phyloP scores from a whole-genome alignment of 2,329 filamentous ascomycete genomes.

The Talaromyces sp. region DNA sequence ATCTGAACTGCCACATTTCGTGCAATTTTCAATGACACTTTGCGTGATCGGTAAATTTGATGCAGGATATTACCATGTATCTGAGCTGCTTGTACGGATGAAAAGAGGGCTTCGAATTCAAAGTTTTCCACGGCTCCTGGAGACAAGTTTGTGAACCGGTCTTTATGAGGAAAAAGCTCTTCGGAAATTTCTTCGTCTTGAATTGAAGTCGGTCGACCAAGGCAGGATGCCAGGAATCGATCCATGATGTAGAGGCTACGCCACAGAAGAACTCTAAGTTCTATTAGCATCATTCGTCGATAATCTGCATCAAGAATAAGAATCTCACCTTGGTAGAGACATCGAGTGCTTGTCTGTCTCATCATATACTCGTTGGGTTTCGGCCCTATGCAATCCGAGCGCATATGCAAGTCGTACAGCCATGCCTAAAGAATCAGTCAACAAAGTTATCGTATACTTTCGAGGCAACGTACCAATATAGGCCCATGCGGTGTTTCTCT shows the following conservation, averaged over 20 bases:
- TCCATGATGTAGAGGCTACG: slow-evolving; percentile 64
- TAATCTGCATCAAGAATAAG: neutral
- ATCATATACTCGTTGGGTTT: slow-evolving; percentile 47
- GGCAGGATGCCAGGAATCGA: slow-evolving; percentile 59
- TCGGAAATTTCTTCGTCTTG: slow-evolving; percentile 61
- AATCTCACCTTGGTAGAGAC: slow-evolving; percentile 30
- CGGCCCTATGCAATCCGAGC: slow-evolving; percentile 59
- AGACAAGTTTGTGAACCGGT: slow-evolving; percentile 9
- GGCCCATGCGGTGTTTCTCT: slow-evolving; percentile 61
- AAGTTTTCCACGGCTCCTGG: slow-evolving; percentile 25
- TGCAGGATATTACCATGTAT: slow-evolving; percentile 59
- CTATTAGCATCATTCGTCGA: neutral
- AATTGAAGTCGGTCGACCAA: slow-evolving; percentile 62
- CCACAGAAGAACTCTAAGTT: slow-evolving; percentile 53
- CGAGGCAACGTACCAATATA: slow-evolving; percentile 50
- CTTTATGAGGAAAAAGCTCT: slow-evolving; percentile 36
- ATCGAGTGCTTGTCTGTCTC: slow-evolving; percentile 18
- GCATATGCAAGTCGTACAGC: slow-evolving; percentile 62
- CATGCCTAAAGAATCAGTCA: slow-evolving; percentile 48
- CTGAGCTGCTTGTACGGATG: slow-evolving; percentile 56
- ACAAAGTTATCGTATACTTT: neutral
- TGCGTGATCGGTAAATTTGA: slow-evolving; percentile 59
- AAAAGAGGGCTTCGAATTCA: slow-evolving; percentile 48
- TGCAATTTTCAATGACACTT: slow-evolving; percentile 57
- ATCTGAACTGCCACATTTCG: slow-evolving; percentile 57